Evolutionary conservation across 1,139 yeast genomes (phyloP).

Genomic region (Casaregolazyma lundiana): DNA sequence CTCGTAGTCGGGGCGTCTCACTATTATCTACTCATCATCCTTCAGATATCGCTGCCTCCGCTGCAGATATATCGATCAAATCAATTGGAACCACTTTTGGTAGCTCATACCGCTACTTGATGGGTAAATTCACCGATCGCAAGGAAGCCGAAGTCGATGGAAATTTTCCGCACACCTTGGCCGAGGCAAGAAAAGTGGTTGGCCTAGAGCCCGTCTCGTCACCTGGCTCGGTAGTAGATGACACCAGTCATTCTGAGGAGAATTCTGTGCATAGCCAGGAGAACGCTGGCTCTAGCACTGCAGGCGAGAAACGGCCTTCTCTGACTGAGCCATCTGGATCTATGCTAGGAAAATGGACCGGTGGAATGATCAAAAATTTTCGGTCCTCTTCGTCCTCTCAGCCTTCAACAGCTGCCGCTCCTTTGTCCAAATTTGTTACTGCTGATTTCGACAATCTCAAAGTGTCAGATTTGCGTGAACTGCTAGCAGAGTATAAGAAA

Average conservation of each 20-base stretch:
- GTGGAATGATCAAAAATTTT: constrained; percentile 19
- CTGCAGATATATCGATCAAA: constrained; percentile 27
- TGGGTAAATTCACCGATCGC: constrained; percentile 26
- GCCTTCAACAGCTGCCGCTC: constrained; percentile 16
- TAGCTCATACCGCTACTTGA: constrained; percentile 31
- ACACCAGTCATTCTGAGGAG: constrained; percentile 8
- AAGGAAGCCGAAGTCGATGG: constrained; percentile 15
- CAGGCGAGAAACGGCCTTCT: background rate
- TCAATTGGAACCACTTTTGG: constrained; percentile 32
- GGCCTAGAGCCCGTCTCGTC: constrained; percentile 20
- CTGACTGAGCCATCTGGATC: constrained; percentile 9
- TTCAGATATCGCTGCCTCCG: constrained; percentile 27
- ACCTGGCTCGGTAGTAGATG: constrained; percentile 8
- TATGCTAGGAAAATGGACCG: constrained; percentile 19
- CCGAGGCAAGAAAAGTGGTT: constrained; percentile 26
- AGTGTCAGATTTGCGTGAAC: constrained; percentile 32
- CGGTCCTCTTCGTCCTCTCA: constrained; percentile 18
- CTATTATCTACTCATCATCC: constrained; percentile 19
- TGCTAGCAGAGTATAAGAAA: constrained; percentile 35
- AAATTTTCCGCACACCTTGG: constrained; percentile 26
- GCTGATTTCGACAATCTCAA: constrained; percentile 30
- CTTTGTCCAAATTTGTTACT: constrained; percentile 25
- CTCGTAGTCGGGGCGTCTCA: constrained; percentile 15
- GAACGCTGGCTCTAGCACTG: background rate
- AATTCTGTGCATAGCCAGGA: constrained; percentile 8